Evolutionary conservation across 2,329 filamentous ascomycete species (phyloP), one percentile per base, ranked within the genome.

Genomic region (Fusarium dlaminii): DNA sequence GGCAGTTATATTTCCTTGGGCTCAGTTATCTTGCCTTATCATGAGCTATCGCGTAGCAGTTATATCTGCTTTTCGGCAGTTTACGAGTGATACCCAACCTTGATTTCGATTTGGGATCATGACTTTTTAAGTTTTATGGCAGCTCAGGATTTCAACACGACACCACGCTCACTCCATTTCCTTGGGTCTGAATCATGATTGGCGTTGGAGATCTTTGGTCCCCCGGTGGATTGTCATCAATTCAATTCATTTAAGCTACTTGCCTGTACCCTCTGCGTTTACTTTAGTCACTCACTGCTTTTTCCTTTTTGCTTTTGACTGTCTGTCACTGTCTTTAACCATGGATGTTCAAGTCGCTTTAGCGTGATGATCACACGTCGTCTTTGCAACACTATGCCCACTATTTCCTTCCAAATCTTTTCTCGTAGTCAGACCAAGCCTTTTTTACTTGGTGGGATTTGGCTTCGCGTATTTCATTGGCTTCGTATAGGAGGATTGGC

Each of bases 191-290:
- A 80, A 80, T 83, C 78, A 83, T 80, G 81, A 82, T 80, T 81
- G 82, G 82, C 82, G 82, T 83, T 83, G 81, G 81, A 83, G 82
- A 83, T 82, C 72, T 79, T 81, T 77, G 80, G 79, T 76, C 72
- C 68, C 63, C 68, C 61, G 81, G 80, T 80, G 80, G 79, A 79
- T 80, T 80, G 80, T 80, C 78, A 81, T 80, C 78, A 81, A 80
- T 79, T 82, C 78, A 79, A 80, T 80, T 80, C 75, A 80, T 79
- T 79, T 75, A 77, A 77, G 76, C 75, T 78, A 75, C 71, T 73
- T 78, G 73, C 70, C 73, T 76, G 69, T 76, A 77, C 58, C 57
- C 71, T 75, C 63, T 67, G 58, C 63, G 69, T 73, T 77, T 77
- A 74, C 70, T 73, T 72, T 75, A 66, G 73, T 75, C 72, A 71